Evolutionary conservation across 75 land plant genomes (phyloP), one percentile per base, ranked within the genome.

Genomic region (Sequoiadendron giganteum): DNA sequence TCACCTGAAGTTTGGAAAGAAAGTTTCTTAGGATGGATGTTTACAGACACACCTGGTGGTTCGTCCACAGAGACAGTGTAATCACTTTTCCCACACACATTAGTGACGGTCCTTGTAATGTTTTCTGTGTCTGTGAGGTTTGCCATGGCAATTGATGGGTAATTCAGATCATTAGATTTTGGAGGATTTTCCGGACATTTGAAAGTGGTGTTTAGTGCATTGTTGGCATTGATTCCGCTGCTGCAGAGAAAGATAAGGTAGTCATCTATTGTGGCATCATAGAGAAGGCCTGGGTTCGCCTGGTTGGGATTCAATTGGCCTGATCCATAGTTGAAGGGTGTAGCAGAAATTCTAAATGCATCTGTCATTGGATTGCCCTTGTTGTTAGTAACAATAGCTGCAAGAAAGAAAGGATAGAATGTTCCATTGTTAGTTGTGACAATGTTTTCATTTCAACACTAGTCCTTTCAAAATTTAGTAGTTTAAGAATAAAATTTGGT

Each of bases 231-330:
- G 84, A 45, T n/a, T 81, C 84, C 84, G 2, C 87, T 48, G 58
- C 92, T 81, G 90, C 96, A 94, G 39, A 91, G 90, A 88, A 89
- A 95, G 87, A 87, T 88, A n/a, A 91, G 87, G 86, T 92, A 95
- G 56, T 95, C 96, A 0, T 21, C 32, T 87, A 86, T 89, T 10
- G 91, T 85, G 14, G 93, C 90, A 72, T 95, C 95, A 85, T 95
- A 95, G 39, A 95, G 87, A 0, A 95, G 92, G n/a, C 97, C 97
- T 4, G 97, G 97, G 30, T 94, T 91, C 0, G 97, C 97, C 61
- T 86, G 87, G n/a, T 75, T 52, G 1, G 95, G 97, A 38, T 87
- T 86, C 18, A 95, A 32, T 28, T 95, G 94, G 81, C 97, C 97
- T 10, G 95, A 89, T 7, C 97, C 97, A 43, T 52, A 91, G 36